These are phyloP conservation scores for Phytophthora colocasiae DNA, from an alignment of 352 stramenopile genomes.

Conservation along the genomic window DNA sequence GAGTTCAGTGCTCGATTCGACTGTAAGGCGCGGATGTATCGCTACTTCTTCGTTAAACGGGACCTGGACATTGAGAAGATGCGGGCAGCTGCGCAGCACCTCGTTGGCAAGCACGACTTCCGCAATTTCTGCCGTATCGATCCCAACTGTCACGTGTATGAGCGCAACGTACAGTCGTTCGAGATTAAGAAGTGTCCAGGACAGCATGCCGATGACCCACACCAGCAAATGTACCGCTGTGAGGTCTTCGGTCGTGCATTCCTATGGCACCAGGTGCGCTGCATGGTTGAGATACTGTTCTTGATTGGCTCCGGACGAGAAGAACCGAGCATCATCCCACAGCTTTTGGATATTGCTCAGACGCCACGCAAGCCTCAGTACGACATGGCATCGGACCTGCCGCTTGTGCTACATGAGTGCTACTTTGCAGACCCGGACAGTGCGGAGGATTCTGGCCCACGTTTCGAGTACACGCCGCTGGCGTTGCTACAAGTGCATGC, in stretches of 20 bases:
- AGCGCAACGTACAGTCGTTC: conserved; percentile 83
- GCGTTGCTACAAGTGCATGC: conserved; percentile 79
- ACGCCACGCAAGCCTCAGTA: conserved; percentile 93
- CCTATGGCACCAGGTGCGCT: conserved; percentile 99
- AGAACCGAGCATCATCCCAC: conserved; percentile 85
- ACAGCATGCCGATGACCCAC: conserved; percentile 40
- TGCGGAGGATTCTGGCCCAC: conserved; percentile 18
- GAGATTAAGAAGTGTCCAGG: conserved; percentile 80
- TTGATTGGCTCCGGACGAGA: conserved; percentile 95
- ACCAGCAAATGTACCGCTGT: conserved; percentile 76
- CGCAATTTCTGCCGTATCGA: conserved; percentile 99
- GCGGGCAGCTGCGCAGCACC: conserved; percentile 76
- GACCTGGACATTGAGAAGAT: conserved; percentile 88
- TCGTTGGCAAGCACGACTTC: conserved; percentile 98
- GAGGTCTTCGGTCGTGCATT: conserved; percentile 95
- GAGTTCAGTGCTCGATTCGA: conserved; percentile 97
- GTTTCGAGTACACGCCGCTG: conserved; percentile 82
- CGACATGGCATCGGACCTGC: conserved; percentile 94
- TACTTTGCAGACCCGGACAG: conserved; percentile 81
- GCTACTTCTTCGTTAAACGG: conserved; percentile 96
- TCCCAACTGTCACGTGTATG: conserved; percentile 97
- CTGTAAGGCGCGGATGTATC: conserved; percentile 93
- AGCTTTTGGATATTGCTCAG: conserved; percentile 93
- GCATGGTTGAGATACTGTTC: conserved; percentile 97
- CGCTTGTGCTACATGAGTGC: conserved; percentile 98